These are phyloP conservation scores for Corymbia maculata DNA, from an alignment of 345 rosid species.

Conservation along the genomic window DNA sequence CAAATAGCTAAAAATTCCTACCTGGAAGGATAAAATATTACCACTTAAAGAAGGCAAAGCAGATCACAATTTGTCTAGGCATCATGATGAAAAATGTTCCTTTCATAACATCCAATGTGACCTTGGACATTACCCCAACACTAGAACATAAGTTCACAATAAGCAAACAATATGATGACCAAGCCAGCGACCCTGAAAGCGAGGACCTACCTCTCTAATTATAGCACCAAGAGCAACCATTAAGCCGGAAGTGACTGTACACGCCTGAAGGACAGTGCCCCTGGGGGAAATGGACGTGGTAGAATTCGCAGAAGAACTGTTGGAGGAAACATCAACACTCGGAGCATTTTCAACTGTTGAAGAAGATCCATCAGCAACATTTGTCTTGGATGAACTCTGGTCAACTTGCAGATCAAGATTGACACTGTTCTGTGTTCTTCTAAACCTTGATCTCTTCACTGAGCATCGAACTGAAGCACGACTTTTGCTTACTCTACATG, in stretches of 20 bases:
- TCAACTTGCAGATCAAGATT: not conserved
- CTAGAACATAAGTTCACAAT: not conserved
- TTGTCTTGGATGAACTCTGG: not conserved
- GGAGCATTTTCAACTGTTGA: constrained; percentile 10
- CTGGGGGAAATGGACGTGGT: constrained; percentile 29
- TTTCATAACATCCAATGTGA: not conserved
- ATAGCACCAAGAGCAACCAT: constrained; percentile 57
- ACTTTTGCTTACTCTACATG: not conserved
- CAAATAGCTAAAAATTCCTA: not conserved
- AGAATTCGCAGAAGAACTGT: constrained; percentile 3
- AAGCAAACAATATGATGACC: not conserved
- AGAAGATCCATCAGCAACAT: constrained; percentile 10
- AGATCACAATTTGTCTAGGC: not conserved
- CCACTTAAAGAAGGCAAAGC: not conserved
- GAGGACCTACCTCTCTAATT: constrained; percentile 48
- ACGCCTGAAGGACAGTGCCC: constrained; percentile 69
- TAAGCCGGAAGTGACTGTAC: constrained; percentile 59
- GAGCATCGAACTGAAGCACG: constrained; percentile 40
- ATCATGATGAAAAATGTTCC: not conserved
- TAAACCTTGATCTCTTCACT: constrained; percentile 22
- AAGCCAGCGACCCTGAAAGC: not conserved
- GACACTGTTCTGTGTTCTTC: not conserved
- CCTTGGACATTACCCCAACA: not conserved
- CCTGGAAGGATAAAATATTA: not conserved
- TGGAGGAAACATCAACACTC: not conserved